These are phyloP conservation scores for Saturnispora serradocipensis DNA, from an alignment of 805 yeast genomes.

Conservation along the genomic window DNA sequence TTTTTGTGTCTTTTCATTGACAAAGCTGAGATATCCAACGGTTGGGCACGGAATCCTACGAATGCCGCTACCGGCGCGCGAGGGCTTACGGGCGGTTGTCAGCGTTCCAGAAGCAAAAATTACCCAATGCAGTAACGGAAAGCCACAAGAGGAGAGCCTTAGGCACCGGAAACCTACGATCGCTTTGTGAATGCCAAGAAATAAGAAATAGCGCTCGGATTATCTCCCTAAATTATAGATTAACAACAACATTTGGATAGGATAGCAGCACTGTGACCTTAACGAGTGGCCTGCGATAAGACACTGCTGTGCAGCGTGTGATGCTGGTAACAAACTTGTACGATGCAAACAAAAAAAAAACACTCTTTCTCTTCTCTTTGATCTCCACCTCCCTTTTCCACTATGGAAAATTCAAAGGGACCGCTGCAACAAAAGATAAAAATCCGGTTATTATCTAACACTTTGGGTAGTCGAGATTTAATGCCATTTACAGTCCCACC, in stretches of 20 bases:
- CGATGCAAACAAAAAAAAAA: neutral
- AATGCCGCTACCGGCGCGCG: neutral
- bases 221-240: neutral
- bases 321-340: too few relatives aligned
- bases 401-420: neutral
- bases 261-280: too few relatives aligned
- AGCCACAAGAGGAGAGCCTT: neutral
- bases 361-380: too few relatives aligned
- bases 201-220: neutral
- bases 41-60: neutral
- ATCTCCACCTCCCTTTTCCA: neutral
- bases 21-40: neutral
- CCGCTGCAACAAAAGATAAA: neutral
- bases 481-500: neutral
- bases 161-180: neutral
- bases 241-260: too few relatives aligned
- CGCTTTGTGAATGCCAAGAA: neutral
- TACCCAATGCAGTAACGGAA: neutral
- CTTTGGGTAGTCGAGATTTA: too few relatives aligned
- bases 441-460: neutral
- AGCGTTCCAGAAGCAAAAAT: neutral
- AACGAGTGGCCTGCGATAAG: too few relatives aligned
- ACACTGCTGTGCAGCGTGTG: too few relatives aligned
- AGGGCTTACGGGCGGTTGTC: neutral
- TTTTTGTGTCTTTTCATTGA: neutral